Conservation (phyloP, 768 basidiomycete genomes). For the Sarcodon sp. region DNA sequence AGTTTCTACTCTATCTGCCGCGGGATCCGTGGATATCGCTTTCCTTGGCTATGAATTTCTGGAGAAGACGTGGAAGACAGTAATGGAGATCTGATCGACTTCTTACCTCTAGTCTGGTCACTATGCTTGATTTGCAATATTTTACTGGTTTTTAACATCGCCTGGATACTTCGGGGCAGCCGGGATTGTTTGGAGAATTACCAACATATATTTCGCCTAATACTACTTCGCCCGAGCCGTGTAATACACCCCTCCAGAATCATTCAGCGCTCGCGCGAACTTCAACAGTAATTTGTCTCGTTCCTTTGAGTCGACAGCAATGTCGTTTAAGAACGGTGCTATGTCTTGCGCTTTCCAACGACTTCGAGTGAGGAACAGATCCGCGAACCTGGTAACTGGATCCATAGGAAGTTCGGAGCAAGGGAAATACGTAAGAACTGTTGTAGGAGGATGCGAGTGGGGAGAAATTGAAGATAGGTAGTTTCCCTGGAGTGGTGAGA, state of each 20-base stretch:
- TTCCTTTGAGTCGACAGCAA: slow-evolving; percentile 77
- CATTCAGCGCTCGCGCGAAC: slow-evolving; percentile 69
- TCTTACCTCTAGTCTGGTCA: no score
- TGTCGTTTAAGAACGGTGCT: slow-evolving; percentile 66
- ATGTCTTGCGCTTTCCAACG: slow-evolving; percentile 77
- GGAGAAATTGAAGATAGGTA: slow-evolving; percentile 38
- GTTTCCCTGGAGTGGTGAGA: slow-evolving; percentile 44
- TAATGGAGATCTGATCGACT: no score
- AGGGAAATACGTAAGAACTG: slow-evolving; percentile 61
- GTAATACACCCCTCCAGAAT: slow-evolving; percentile 58
- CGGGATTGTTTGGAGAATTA: not conserved
- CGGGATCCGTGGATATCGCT: no score
- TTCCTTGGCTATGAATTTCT: no score
- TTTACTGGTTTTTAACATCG: not conserved
- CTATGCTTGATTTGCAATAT: no score
- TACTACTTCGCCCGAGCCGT: slow-evolving; percentile 50
- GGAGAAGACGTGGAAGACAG: no score
- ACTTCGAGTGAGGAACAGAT: slow-evolving; percentile 72
- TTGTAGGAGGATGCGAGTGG: slow-evolving; percentile 17
- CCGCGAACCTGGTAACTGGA: slow-evolving; percentile 70
- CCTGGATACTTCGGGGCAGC: not conserved
- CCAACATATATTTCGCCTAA: not conserved
- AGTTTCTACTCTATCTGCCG: no score
- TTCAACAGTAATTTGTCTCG: slow-evolving; percentile 81
- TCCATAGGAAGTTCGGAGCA: slow-evolving; percentile 61